Evolutionary conservation across 345 rosid genomes (phyloP).

Genomic region (Geranium rotundifolium): DNA sequence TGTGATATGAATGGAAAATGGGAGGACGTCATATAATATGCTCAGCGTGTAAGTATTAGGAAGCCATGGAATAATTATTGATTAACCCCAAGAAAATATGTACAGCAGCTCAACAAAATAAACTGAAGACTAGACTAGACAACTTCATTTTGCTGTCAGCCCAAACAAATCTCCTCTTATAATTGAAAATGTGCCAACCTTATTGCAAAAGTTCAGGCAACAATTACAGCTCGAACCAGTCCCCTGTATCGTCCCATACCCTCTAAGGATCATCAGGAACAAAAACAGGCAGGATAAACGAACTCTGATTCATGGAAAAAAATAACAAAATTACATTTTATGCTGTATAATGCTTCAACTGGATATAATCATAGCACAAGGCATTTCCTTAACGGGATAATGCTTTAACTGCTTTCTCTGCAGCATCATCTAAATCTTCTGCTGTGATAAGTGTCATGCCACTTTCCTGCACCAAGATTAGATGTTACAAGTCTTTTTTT

Average conservation of each 20-base stretch:
- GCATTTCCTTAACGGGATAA: slow-evolving; percentile 19
- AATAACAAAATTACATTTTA: background rate
- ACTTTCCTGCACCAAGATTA: slow-evolving; percentile 49
- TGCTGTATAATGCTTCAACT: background rate
- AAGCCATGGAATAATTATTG: too few species aligned
- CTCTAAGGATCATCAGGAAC: background rate
- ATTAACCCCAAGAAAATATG: too few species aligned
- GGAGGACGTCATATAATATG: too few species aligned
- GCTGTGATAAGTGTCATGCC: slow-evolving; percentile 84
- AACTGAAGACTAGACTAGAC: background rate
- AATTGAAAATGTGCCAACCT: background rate
- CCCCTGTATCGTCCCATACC: too few species aligned
- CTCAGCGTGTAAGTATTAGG: too few species aligned
- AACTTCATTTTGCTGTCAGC: background rate
- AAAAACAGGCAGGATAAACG: too few species aligned
- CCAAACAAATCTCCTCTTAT: background rate
- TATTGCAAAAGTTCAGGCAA: background rate
- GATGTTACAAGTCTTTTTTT: background rate
- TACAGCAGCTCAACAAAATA: background rate
- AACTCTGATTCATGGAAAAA: background rate
- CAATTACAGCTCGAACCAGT: background rate
- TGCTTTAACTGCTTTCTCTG: slow-evolving; percentile 88
- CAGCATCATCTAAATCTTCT: slow-evolving; percentile 95
- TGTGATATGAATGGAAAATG: too few species aligned
- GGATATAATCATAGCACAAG: background rate